Percentiles rank a stretch among this genome's conserved stretches.
Conservation (phyloP, 2,329 filamentous ascomycete species). For the Stagonosporopsis cucurbitacearum region DNA sequence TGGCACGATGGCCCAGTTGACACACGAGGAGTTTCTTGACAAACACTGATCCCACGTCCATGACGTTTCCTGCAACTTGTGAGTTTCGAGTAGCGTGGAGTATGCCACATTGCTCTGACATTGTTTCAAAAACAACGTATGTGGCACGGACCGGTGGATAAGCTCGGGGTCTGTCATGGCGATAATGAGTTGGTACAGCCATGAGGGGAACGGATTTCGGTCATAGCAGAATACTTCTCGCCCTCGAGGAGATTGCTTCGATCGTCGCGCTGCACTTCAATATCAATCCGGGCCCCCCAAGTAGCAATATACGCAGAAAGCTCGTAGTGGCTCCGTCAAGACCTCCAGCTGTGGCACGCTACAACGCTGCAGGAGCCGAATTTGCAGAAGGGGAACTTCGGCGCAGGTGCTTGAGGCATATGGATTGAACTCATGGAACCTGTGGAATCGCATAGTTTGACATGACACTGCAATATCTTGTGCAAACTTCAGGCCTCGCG, state of each 20-base stretch:
- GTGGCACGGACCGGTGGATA: constrained; percentile 16
- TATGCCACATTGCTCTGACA: constrained; percentile 10
- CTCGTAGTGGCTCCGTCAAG: neutral
- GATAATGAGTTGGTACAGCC: constrained; percentile 14
- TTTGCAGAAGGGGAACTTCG: neutral
- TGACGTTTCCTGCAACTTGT: constrained; percentile 7
- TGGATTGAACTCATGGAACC: neutral
- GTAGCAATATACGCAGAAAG: neutral
- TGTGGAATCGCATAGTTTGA: neutral
- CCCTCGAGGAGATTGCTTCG: constrained; percentile 6
- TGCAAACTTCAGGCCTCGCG: neutral
- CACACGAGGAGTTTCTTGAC: constrained; percentile 12
- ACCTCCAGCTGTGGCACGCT: neutral
- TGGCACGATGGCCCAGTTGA: neutral
- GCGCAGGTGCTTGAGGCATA: no score
- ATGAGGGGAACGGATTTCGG: constrained; percentile 14
- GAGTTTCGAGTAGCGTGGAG: constrained; percentile 23
- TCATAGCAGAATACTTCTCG: constrained; percentile 5
- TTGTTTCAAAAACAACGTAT: constrained; percentile 19
- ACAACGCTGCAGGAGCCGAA: neutral
- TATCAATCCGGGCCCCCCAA: neutral
- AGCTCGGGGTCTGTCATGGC: constrained; percentile 3
- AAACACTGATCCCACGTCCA: neutral
- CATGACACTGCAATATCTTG: neutral
- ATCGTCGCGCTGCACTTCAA: neutral